These are phyloP conservation scores for Stagonosporopsis chrysanthemi DNA, from an alignment of 2,329 filamentous ascomycete species.

Conservation along the genomic window DNA sequence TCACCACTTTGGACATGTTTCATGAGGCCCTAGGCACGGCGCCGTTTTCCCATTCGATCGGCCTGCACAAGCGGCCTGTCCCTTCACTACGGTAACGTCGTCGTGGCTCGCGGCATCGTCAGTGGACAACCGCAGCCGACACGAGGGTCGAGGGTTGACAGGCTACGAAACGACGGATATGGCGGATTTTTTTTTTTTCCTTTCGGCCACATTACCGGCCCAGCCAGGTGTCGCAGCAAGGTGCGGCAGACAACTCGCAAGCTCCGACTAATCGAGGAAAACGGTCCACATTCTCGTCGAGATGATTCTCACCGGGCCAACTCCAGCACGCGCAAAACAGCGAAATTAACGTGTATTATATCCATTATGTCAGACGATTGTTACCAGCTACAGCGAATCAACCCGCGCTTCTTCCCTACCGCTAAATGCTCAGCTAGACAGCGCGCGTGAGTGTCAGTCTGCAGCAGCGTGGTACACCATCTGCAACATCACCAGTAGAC, in stretches of 20 bases:
- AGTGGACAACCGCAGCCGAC: not conserved
- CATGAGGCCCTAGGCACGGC: constrained; percentile 3
- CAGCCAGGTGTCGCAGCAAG: not conserved
- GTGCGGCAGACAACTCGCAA: not conserved
- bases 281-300: not conserved
- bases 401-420: constrained; percentile 4
- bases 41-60: not conserved
- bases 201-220: not conserved
- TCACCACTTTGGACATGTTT: constrained; percentile 8
- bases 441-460: not conserved
- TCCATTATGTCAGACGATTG: constrained; percentile 3
- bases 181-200: too few species aligned
- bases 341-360: not conserved
- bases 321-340: not conserved
- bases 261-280: not conserved
- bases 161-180: not conserved
- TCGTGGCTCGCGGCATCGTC: constrained; percentile 2
- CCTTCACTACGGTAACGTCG: not conserved
- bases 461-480: constrained; percentile 1
- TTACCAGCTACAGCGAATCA: constrained; percentile 12
- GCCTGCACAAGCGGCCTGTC: constrained; percentile 2
- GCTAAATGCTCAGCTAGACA: not conserved
- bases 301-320: not conserved
- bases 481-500: not conserved
- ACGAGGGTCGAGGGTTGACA: not conserved